These are phyloP conservation scores for Penicillium sp. DNA, from an alignment of 2,329 filamentous ascomycete species.

Conservation along the genomic window DNA sequence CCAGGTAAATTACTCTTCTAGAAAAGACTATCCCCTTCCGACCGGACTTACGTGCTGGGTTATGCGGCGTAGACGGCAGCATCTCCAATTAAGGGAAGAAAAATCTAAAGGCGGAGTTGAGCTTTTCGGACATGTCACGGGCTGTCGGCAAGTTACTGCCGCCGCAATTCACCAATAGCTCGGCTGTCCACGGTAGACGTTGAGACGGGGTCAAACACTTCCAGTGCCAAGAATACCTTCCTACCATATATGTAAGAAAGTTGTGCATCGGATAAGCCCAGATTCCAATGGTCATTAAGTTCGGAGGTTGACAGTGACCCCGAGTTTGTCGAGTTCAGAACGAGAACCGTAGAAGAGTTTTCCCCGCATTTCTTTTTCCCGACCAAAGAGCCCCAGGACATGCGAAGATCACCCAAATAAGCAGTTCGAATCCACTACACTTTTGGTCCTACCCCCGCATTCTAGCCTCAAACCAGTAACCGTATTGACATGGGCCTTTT, in stretches of 20 bases:
- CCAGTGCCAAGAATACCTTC: not conserved
- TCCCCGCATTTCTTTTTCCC: not conserved
- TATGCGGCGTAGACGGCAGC: constrained; percentile 42
- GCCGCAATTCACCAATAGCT: not conserved
- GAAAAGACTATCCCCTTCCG: constrained; percentile 12
- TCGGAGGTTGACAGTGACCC: no score
- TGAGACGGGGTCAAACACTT: no score
- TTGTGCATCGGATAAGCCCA: no score
- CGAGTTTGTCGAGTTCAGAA: not conserved
- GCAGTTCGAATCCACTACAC: no score
- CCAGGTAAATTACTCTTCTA: not conserved
- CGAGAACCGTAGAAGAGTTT: not conserved
- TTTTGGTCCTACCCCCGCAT: no score
- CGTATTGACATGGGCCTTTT: no score
- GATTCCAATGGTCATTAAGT: no score
- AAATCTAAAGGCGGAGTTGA: constrained; percentile 7
- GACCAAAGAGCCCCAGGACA: no score
- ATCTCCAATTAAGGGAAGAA: constrained; percentile 22
- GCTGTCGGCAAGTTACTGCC: not conserved
- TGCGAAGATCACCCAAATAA: no score
- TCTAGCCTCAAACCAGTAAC: not conserved
- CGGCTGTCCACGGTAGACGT: not conserved
- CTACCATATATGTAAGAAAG: not conserved
- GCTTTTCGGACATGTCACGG: not conserved
- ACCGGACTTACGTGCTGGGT: constrained; percentile 32